Percentiles rank a stretch among this genome's conserved stretches.
phyloP scores from a whole-genome alignment of 495 filamentous ascomycete genomes.

The Aspergillus carlsbadensis region DNA sequence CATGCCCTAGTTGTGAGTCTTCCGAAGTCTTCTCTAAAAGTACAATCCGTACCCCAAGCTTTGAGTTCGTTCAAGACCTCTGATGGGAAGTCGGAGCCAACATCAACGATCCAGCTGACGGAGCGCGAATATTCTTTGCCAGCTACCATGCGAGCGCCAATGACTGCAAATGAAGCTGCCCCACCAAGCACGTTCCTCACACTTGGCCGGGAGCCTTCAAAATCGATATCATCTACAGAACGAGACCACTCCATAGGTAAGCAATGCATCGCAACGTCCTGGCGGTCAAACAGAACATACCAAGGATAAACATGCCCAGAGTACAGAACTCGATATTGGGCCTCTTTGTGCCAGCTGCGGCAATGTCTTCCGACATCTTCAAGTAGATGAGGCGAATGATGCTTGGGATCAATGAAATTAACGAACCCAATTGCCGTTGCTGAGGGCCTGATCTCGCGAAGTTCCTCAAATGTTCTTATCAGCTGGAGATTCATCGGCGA shows the following conservation, averaged over 20 bases:
- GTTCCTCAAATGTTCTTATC: constrained; percentile 8
- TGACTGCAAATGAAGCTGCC: constrained; percentile 78
- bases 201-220: constrained; percentile 51
- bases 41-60: constrained; percentile 69
- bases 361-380: constrained; percentile 18
- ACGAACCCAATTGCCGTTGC: no score
- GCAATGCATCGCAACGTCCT: not conserved
- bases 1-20: constrained; percentile 85
- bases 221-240: constrained; percentile 83
- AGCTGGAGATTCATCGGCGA: not conserved
- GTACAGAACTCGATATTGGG: constrained; percentile 73
- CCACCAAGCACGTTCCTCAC: constrained; percentile 78
- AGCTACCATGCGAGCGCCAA: constrained; percentile 87
- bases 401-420: no score
- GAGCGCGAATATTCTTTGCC: constrained; percentile 42
- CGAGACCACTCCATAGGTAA: constrained; percentile 21
- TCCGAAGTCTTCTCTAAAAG: constrained; percentile 62
- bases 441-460: constrained; percentile 7
- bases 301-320: constrained; percentile 94
- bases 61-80: constrained; percentile 60
- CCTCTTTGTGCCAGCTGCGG: not conserved
- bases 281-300: constrained; percentile 44
- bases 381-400: not conserved
- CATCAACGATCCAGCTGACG: constrained; percentile 90
- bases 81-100: constrained; percentile 79